Evolutionary conservation across 352 stramenopile genomes (phyloP).

Genomic region (Pseudoperonospora humuli): DNA sequence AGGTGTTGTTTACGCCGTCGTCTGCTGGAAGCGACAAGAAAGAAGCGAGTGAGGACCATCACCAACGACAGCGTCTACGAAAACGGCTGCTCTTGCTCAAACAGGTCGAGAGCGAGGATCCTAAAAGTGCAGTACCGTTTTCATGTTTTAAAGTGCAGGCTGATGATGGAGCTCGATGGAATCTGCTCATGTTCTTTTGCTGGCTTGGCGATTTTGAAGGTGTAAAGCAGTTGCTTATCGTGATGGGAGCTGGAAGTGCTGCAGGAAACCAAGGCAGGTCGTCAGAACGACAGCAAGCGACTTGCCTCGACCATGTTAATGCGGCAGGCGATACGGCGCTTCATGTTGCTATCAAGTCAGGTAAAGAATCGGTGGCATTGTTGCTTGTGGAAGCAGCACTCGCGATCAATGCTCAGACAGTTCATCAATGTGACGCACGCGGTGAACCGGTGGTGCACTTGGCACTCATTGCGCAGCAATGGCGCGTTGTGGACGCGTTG

Average conservation of each 20-base stretch:
- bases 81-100: constrained; percentile 28
- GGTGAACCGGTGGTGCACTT: constrained; percentile 53
- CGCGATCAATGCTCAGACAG: constrained; percentile 23
- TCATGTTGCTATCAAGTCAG: constrained; percentile 57
- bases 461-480: constrained; percentile 51
- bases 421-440: constrained; percentile 38
- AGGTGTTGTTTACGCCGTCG: constrained; percentile 29
- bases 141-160: constrained; percentile 22
- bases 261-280: constrained; percentile 14
- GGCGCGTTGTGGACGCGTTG: constrained; percentile 47
- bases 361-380: constrained; percentile 26
- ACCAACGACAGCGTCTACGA: constrained; percentile 13
- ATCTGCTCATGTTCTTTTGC: constrained; percentile 64
- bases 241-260: constrained; percentile 9
- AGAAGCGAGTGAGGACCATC: constrained; percentile 20
- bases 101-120: constrained; percentile 18
- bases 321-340: constrained; percentile 53
- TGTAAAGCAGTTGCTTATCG: constrained; percentile 25
- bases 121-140: constrained; percentile 17
- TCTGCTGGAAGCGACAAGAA: constrained; percentile 7
- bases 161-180: constrained; percentile 46
- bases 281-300: constrained; percentile 25
- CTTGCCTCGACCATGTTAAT: constrained; percentile 55
- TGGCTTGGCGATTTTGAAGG: constrained; percentile 37
- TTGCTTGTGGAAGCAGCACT: constrained; percentile 36